phyloP scores from a whole-genome alignment of 2,329 filamentous ascomycete species.

The Diaporthe australafricana region DNA sequence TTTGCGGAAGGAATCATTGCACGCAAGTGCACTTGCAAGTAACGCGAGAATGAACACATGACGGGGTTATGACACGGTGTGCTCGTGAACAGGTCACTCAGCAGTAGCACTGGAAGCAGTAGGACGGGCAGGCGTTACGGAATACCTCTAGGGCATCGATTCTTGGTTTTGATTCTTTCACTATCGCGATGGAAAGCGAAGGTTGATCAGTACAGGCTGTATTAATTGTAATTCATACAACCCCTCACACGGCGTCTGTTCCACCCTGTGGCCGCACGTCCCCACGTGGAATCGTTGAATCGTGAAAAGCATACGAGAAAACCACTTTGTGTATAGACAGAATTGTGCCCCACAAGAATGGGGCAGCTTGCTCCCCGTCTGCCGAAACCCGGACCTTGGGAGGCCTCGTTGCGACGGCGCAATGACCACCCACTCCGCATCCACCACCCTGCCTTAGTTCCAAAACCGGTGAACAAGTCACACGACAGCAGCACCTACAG shows the following conservation, averaged over 20 bases:
- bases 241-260: not conserved
- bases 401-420: slow-evolving; percentile 7
- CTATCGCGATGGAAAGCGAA: not conserved
- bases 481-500: not conserved
- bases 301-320: not conserved
- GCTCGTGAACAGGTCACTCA: not conserved
- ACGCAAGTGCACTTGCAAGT: not conserved
- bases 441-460: not conserved
- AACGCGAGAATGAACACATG: not conserved
- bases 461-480: not conserved
- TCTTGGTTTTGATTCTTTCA: not conserved
- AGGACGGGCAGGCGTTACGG: slow-evolving; percentile 22
- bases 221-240: slow-evolving; percentile 20
- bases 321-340: not conserved
- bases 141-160: not conserved
- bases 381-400: slow-evolving; percentile 4
- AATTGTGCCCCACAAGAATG: not conserved
- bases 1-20: not conserved
- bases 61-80: slow-evolving; percentile 1
- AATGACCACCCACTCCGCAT: not conserved
- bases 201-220: not conserved
- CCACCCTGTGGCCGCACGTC: too few relatives aligned
- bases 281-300: not conserved
- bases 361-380: not conserved
- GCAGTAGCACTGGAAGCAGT: not conserved